These are phyloP conservation scores for Petunia axillaris DNA, from an alignment of 257 asterid species.

Conservation along the genomic window DNA sequence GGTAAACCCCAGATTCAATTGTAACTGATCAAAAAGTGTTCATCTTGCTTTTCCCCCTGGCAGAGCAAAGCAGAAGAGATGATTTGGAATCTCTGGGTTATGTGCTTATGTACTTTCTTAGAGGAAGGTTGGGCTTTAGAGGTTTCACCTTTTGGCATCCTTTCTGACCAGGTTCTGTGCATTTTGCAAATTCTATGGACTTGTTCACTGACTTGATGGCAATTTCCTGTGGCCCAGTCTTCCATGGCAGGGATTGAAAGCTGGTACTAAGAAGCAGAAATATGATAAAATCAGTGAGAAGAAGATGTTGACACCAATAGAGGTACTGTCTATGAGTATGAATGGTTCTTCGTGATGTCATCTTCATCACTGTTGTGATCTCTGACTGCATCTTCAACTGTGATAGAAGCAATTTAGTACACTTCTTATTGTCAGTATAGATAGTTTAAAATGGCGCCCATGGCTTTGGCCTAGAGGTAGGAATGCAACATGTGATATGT, in stretches of 20 bases:
- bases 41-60: slow-evolving; percentile 32
- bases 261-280: slow-evolving; percentile 95
- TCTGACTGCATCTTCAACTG: not conserved
- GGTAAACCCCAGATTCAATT: slow-evolving; percentile 5
- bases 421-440: slow-evolving; percentile 3
- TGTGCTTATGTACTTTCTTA: slow-evolving; percentile 94
- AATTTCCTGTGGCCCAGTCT: slow-evolving; percentile 53
- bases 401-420: not conserved
- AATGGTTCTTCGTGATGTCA: not conserved
- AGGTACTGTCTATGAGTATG: slow-evolving; percentile 53
- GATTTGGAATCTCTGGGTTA: slow-evolving; percentile 98
- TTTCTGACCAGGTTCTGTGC: slow-evolving; percentile 2
- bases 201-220: not conserved
- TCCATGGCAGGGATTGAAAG: slow-evolving; percentile 98
- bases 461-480: not conserved
- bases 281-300: slow-evolving; percentile 96
- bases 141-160: slow-evolving; percentile 20
- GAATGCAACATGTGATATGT: too few relatives aligned
- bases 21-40: not conserved
- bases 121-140: slow-evolving; percentile 74
- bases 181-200: slow-evolving; percentile 1
- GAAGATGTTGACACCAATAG: slow-evolving; percentile 89
- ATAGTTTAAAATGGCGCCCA: not conserved
- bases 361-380: not conserved
- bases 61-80: slow-evolving; percentile 98